Evolutionary conservation across 2,329 filamentous ascomycete species (phyloP), one percentile per base, ranked within the genome.

Genomic region (Graphiopsis chlorocephala): DNA sequence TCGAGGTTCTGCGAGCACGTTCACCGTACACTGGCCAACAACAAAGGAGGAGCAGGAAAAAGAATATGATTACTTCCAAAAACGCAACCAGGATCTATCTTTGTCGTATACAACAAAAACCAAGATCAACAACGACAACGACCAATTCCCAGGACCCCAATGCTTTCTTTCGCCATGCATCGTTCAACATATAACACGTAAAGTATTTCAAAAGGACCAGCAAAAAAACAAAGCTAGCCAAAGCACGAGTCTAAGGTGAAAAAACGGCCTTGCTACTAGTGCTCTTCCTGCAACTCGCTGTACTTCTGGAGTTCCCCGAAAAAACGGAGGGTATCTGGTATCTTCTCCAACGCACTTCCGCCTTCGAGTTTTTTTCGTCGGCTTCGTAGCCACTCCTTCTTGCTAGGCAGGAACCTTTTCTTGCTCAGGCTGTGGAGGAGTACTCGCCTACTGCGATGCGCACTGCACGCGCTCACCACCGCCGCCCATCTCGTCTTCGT

Each of bases 401-500:
- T 12, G 20, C 50, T 31, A 53, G 31, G n/a, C 25, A 25, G 14
- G 25, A 14, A 26, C 17, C 35, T 38, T 11, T 17, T 38, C 35
- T 17, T 38, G 3, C 35, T 38, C 31, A n/a, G n/a, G 31, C 31
- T 7, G 31, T 14, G 31, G 31, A 35, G 14, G 12, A 11, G 14
- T 17, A 42, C 12, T 42, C 35, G 45, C 47, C 53, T 93, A 95
- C 86, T 95, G 91, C 35, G 90, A 92, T 65, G 91, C 91, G 79
- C 91, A 95, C 83, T 95, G 91, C 65, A 95, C 91, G 68, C 91
- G 87, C 82, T 93, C 91, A 57, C 83, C 90, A 67, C 90, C 89
- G 15, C 76, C 78, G 68, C 87, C 84, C 79, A 82, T 81, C 61
- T 82, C 80, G 58, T 81, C 80, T 68, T 91, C 88, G 23, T 89